phyloP scores from a whole-genome alignment of 805 yeast genomes.

The Metschnikowia noctiluminum region DNA sequence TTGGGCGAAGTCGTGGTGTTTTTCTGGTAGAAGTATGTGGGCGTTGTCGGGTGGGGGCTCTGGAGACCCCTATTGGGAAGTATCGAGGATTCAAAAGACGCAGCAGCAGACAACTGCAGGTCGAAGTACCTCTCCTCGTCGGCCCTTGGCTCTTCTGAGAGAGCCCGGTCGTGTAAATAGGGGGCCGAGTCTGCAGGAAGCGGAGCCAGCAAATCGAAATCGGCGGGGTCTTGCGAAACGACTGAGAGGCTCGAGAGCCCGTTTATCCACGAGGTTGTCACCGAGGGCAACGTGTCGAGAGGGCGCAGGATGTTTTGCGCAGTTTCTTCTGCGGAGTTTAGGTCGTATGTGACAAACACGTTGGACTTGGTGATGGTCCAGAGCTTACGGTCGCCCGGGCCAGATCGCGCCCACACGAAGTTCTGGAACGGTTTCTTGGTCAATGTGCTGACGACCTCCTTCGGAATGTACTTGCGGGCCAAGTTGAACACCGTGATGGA shows the following conservation, averaged over 20 bases:
- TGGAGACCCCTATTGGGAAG: conserved; percentile 2
- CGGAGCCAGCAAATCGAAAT: conserved; percentile 29
- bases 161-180: background rate
- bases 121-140: conserved; percentile 3
- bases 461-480: conserved; percentile 69
- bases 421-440: conserved; percentile 41
- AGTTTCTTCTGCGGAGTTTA: conserved; percentile 21
- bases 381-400: conserved; percentile 21
- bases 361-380: conserved; percentile 43
- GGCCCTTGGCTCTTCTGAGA: background rate
- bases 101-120: conserved; percentile 4
- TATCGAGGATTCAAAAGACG: background rate
- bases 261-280: conserved; percentile 57
- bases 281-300: conserved; percentile 49
- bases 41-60: conserved; percentile 3
- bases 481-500: conserved; percentile 67
- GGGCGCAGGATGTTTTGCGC: conserved; percentile 29
- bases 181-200: background rate
- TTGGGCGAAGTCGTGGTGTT: conserved; percentile 4
- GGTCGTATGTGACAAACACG: conserved; percentile 33
- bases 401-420: conserved; percentile 39
- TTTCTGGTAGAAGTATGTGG: conserved; percentile 4
- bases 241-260: conserved; percentile 48
- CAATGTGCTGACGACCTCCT: conserved; percentile 55
- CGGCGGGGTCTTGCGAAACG: conserved; percentile 47